Evolutionary conservation across 441 rosid species (phyloP), one percentile per base, ranked within the genome.

Genomic region (Erysimum cheiri): DNA sequence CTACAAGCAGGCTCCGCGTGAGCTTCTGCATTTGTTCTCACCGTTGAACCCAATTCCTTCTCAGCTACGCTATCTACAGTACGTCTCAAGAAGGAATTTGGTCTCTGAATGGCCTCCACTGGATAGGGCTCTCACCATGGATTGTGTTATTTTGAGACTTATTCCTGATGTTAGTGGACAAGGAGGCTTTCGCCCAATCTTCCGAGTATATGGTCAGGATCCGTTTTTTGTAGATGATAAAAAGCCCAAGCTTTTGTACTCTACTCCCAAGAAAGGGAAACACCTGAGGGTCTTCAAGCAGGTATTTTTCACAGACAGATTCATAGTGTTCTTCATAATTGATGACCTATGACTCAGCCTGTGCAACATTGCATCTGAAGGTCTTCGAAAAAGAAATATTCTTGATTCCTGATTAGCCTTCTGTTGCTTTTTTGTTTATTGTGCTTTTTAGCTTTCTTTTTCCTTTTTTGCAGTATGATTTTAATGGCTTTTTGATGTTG

Each of bases 61-160:
- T 47, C 99, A 95, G 60, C 76, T 85, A 73, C 86, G 99, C 62
- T 92, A 95, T 77, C 84, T 92, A 37, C 98, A 95, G 77, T 95
- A 90, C 53, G 82, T 92, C 59, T 88, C 96, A 0, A 90, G 97
- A 70, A 91, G 99, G 86, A 91, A 87, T 70, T 82, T 92, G 70
- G 90, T 83, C 77, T 74, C 91, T n/a, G 88, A 92, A 70, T 94
- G 97, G 99, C 99, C 99, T 74, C 97, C 97, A 14, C 39, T 80
- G 71, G 93, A 90, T 75, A 84, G 94, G 80, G 96, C 89, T 71
- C 94, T 94, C 72, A 84, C 84, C 72, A 67, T 88, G 90, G 99
- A 92, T 73, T 92, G 99, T 59, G 73, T 92, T 69, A 92, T 94
- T 52, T 80, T 94, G 56, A 88, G 98, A 77, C 82, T 64, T 72